Evolutionary conservation across 2,329 filamentous ascomycete genomes (phyloP).

Genomic region (Lasiodiplodia hormozganensis): DNA sequence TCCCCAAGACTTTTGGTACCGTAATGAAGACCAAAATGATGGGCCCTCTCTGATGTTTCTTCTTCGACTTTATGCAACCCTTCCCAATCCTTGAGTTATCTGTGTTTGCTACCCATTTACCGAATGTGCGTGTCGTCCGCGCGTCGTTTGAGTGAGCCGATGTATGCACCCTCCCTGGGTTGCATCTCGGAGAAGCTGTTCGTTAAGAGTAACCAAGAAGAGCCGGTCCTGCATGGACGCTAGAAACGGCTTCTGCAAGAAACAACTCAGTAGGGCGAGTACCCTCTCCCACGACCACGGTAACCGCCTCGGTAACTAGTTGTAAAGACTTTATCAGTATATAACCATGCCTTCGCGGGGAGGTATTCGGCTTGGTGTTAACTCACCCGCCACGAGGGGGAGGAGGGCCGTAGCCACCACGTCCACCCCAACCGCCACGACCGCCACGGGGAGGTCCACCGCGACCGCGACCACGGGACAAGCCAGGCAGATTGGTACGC

Average conservation of each 20-base stretch:
- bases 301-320: conserved; percentile 47
- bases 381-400: conserved; percentile 50
- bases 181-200: conserved; percentile 21
- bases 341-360: conserved; percentile 28
- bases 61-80: conserved; percentile 9
- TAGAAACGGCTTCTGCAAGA: conserved; percentile 5
- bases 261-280: conserved; percentile 38
- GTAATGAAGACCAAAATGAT: conserved; percentile 20
- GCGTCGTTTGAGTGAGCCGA: conserved; percentile 13
- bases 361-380: conserved; percentile 30
- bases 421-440: conserved; percentile 58
- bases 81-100: background rate
- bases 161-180: conserved; percentile 18
- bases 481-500: conserved; percentile 93
- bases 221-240: conserved; percentile 10
- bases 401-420: conserved; percentile 56
- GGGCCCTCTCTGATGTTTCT: conserved; percentile 12
- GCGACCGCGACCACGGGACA: conserved; percentile 78
- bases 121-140: conserved; percentile 13
- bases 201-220: conserved; percentile 15
- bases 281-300: conserved; percentile 41
- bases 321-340: background rate
- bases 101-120: conserved; percentile 8
- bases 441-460: conserved; percentile 53
- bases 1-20: conserved; percentile 18